Evolutionary conservation across 805 yeast genomes (phyloP).

Genomic region (Candida manassasensis): DNA sequence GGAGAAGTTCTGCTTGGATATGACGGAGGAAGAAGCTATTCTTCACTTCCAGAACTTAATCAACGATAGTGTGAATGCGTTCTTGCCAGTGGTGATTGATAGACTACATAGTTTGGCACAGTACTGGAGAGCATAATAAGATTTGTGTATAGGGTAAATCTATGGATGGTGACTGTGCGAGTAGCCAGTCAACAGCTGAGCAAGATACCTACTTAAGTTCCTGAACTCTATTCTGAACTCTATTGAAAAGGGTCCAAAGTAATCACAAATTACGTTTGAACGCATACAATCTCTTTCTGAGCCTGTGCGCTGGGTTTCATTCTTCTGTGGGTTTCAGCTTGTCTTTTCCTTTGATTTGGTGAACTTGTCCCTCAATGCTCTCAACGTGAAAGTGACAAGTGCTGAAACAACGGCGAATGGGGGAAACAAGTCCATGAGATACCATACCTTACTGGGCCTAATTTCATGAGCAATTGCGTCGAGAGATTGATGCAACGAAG

Average conservation of each 20-base stretch:
- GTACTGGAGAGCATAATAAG: conserved; percentile 98
- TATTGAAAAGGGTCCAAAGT: no score
- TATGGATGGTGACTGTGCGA: no score
- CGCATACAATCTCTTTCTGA: no score
- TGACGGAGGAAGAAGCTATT: conserved; percentile 95
- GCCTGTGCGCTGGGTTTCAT: no score
- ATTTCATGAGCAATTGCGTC: conserved; percentile 20
- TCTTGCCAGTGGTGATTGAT: conserved; percentile 92
- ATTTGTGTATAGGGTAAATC: no score
- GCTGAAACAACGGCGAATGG: conserved; percentile 24
- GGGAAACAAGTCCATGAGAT: conserved; percentile 22
- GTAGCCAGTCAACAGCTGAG: no score
- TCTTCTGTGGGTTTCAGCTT: no score
- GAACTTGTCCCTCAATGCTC: conserved; percentile 17
- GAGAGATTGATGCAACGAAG: conserved; percentile 18
- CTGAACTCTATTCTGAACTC: no score
- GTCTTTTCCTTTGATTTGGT: conserved; percentile 12
- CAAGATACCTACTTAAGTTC: no score
- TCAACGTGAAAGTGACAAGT: conserved; percentile 15
- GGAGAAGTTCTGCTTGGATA: conserved; percentile 88
- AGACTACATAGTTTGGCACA: conserved; percentile 93
- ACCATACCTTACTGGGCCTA: conserved; percentile 19
- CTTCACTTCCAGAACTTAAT: conserved; percentile 90
- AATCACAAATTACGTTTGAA: no score
- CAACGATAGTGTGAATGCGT: conserved; percentile 90